phyloP scores from a whole-genome alignment of 805 yeast genomes.

The Clavispora asparagi region DNA sequence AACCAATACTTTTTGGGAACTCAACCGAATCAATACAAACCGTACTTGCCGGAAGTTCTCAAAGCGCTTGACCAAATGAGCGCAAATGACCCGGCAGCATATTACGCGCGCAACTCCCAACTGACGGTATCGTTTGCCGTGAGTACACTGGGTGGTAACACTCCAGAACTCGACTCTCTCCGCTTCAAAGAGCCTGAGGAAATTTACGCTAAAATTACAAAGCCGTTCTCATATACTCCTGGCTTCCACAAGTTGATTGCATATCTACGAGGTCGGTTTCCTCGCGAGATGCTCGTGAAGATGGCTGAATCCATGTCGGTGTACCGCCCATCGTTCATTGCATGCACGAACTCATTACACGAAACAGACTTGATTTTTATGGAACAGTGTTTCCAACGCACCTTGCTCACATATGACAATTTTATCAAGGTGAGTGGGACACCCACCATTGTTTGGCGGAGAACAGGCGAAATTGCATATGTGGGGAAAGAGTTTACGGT shows the following conservation, averaged over 20 bases:
- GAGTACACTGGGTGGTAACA: constrained; percentile 25
- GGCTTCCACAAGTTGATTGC: constrained; percentile 81
- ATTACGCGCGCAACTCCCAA: constrained; percentile 31
- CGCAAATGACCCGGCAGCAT: constrained; percentile 36
- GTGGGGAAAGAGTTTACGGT: constrained; percentile 92
- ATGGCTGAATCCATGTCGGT: constrained; percentile 88
- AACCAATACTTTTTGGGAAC: constrained; percentile 69
- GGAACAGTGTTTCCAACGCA: constrained; percentile 94
- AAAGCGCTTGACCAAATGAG: constrained; percentile 38
- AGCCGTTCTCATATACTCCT: constrained; percentile 84
- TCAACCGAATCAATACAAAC: constrained; percentile 44
- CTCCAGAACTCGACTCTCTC: not conserved
- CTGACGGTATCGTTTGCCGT: constrained; percentile 45
- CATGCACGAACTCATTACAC: constrained; percentile 81
- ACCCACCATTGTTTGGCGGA: constrained; percentile 92
- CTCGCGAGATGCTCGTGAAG: constrained; percentile 61
- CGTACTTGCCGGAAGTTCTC: constrained; percentile 25
- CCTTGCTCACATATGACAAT: constrained; percentile 81
- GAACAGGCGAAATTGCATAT: constrained; percentile 92
- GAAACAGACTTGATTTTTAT: constrained; percentile 90
- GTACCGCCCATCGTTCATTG: constrained; percentile 88
- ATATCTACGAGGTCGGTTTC: constrained; percentile 68
- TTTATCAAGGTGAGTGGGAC: constrained; percentile 83
- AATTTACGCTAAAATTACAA: constrained; percentile 66
- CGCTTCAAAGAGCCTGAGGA: constrained; percentile 61